Base-by-base conservation (phyloP, 164 flowering plant species). In the Chimonanthus salicifolius region DNA sequence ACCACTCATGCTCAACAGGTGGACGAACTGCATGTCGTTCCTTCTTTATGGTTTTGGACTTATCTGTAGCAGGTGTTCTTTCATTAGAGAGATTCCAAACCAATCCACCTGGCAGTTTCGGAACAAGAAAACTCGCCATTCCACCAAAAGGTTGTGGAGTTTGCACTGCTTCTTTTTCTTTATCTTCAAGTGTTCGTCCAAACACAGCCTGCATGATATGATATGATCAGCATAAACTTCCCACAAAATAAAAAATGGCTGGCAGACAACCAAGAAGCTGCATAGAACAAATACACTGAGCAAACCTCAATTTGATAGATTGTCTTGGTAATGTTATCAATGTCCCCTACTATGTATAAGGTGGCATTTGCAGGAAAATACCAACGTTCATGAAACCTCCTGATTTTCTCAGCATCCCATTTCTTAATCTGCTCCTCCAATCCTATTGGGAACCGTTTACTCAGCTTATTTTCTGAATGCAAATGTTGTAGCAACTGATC, bases 361-460 rank as follows among this genome's bases (percentile, higher is more conserved):
- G 99, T 94, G 51, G 98, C 95, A 85, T 96, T 96, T 82, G 91
- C 97, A 60, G 99, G 99, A 81, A 94, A 94, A 80, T 96, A 96
- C 99, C 99, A 96, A 43, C 99, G 92, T 74, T 96, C 99, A 78
- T 96, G 99, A 76, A 96, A 96, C 75, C 86, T 92, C 82, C 89
- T 89, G 68, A 96, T 92, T 84, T 92, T 96, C 77, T 96, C 99
- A 2, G 89, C 91, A 87, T 96, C 98, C 99, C 99, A 96, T 81
- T 89, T 92, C 89, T 91, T 91, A 70, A 96, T 96, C 82, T 96
- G 99, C 80, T 96, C 99, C 80, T 96, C 99, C 58, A 96, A 78
- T 81, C 99, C 99, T 81, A 96, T 96, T 45, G 99, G 99, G 74
- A 96, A 96, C 78, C 99, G 83, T 82, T 79, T 84, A 79, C 99